Conservation (phyloP, 2,329 filamentous ascomycete species). For the Colletotrichum melonis region DNA sequence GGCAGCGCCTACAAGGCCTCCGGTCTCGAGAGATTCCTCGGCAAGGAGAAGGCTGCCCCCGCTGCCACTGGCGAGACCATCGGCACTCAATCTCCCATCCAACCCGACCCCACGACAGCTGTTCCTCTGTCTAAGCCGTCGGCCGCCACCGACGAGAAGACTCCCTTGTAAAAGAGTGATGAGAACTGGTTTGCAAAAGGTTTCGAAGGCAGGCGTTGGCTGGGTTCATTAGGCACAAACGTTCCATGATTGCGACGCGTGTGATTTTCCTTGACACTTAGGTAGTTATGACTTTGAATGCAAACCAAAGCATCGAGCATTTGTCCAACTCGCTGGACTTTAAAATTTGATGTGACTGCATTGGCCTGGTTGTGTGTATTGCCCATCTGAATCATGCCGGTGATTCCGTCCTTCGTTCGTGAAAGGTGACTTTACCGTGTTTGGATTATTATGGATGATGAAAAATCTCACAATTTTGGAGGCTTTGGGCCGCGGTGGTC, state of each 20-base stretch:
- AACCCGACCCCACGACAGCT: slow-evolving; percentile 31
- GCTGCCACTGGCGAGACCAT: slow-evolving; percentile 61
- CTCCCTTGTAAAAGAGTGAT: slow-evolving; percentile 1
- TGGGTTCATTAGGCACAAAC: slow-evolving; percentile 28
- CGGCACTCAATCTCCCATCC: slow-evolving; percentile 33
- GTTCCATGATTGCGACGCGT: slow-evolving; percentile 19
- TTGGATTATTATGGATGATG: accelerated
- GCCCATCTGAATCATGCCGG: too few relatives aligned
- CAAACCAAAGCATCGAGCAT: background rate
- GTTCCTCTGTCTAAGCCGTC: slow-evolving; percentile 36
- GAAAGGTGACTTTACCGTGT: too few relatives aligned
- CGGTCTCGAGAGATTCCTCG: slow-evolving; percentile 68
- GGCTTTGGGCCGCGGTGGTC: too few relatives aligned
- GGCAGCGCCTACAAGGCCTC: slow-evolving; percentile 70
- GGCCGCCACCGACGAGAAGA: slow-evolving; percentile 41
- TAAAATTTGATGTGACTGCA: background rate
- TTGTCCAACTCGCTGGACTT: accelerated
- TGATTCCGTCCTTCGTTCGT: too few relatives aligned
- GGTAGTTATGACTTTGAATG: slow-evolving; percentile 10
- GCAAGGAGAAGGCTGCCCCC: slow-evolving; percentile 67
- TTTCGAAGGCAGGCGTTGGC: slow-evolving; percentile 26
- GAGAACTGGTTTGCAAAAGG: slow-evolving; percentile 10
- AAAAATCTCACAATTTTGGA: too few relatives aligned
- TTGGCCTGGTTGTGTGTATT: background rate
- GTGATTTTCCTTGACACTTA: slow-evolving; percentile 12